Conservation (phyloP, 1,284 basidiomycete species). For the Chalciporus sp. region DNA sequence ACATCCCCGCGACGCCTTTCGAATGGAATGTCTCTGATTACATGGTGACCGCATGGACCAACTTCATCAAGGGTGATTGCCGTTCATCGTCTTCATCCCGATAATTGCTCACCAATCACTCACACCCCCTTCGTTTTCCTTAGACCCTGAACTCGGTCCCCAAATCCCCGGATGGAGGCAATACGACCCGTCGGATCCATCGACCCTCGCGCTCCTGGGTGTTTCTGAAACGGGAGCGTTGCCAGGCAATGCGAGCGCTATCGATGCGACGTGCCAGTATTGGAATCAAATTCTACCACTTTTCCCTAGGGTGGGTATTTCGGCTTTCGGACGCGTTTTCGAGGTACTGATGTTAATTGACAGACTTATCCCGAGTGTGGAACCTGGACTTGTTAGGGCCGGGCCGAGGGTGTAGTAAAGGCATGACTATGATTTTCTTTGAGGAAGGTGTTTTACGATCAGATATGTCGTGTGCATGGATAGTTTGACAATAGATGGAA, state of each 20-base stretch:
- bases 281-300: background rate
- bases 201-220: background rate
- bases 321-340: background rate
- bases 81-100: too few species aligned
- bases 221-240: background rate
- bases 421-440: background rate
- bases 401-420: background rate
- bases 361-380: background rate
- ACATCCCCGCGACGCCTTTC: slow-evolving; percentile 39
- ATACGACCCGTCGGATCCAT: background rate
- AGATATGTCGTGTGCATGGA: background rate
- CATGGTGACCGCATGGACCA: slow-evolving; percentile 49
- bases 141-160: slow-evolving; percentile 9
- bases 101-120: background rate
- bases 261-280: background rate
- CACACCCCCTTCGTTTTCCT: too few species aligned
- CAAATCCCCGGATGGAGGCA: background rate
- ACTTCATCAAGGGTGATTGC: slow-evolving; percentile 46
- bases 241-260: background rate
- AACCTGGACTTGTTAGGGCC: background rate
- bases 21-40: slow-evolving; percentile 42
- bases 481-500: background rate
- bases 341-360: background rate
- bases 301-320: background rate
- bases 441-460: background rate